These are phyloP conservation scores for Clarireedia paspali DNA, from an alignment of 2,329 filamentous ascomycete genomes.

Conservation along the genomic window DNA sequence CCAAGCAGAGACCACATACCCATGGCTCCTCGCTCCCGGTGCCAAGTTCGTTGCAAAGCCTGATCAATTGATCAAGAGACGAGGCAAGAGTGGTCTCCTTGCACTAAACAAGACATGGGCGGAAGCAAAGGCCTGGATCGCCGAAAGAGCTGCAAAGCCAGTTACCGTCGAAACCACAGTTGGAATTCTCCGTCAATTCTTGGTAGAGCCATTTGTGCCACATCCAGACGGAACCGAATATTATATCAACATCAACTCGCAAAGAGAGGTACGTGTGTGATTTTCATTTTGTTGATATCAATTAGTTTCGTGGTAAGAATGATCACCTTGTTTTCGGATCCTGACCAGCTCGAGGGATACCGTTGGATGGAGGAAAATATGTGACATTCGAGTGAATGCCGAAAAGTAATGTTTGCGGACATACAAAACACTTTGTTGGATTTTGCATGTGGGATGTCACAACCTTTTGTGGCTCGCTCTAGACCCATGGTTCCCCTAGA, in stretches of 20 bases:
- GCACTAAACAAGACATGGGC: slow-evolving; percentile 96
- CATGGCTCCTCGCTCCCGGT: slow-evolving; percentile 78
- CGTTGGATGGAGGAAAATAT: neutral
- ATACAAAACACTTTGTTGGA: neutral
- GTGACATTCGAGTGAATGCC: slow-evolving; percentile 29
- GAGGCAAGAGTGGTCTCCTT: slow-evolving; percentile 96
- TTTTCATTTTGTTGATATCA: slow-evolving; percentile 6
- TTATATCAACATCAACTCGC: slow-evolving; percentile 99
- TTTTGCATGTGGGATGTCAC: slow-evolving; percentile 18
- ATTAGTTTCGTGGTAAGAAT: neutral
- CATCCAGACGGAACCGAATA: slow-evolving; percentile 95
- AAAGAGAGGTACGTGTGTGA: slow-evolving; percentile 79
- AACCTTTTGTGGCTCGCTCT: slow-evolving; percentile 17
- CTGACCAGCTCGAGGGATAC: neutral
- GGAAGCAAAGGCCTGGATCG: slow-evolving; percentile 90
- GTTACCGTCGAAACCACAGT: slow-evolving; percentile 89
- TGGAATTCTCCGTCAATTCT: slow-evolving; percentile 86
- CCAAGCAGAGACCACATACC: slow-evolving; percentile 93
- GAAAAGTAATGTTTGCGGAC: slow-evolving; percentile 18
- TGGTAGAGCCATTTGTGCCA: slow-evolving; percentile 97
- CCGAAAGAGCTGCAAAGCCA: slow-evolving; percentile 81
- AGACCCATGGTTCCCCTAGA: slow-evolving; percentile 3
- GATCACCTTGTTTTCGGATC: neutral
- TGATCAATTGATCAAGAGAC: slow-evolving; percentile 98
- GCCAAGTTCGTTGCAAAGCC: slow-evolving; percentile 98